Percentiles rank a stretch among this genome's conserved stretches.
phyloP scores from a whole-genome alignment of 768 basidiomycete genomes.

The Porphyrellus cyaneotinctus region DNA sequence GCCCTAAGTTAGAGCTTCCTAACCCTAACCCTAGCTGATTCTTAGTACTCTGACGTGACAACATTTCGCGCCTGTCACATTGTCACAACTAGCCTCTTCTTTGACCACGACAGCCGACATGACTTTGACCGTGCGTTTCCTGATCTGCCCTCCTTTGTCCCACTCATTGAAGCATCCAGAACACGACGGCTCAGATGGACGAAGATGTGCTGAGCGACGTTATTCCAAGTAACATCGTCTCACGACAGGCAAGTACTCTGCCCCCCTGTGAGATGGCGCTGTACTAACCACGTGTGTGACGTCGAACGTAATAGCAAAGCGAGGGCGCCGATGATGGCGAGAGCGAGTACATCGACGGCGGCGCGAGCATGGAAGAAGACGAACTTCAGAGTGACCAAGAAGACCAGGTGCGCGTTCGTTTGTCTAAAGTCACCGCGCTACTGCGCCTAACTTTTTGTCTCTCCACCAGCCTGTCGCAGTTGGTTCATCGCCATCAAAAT shows the following conservation, averaged over 20 bases:
- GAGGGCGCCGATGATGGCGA: conserved; percentile 67
- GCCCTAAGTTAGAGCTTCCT: too few relatives aligned
- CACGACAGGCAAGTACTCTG: conserved; percentile 61
- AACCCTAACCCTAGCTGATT: too few relatives aligned
- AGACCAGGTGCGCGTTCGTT: conserved; percentile 28
- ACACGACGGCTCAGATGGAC: conserved; percentile 33
- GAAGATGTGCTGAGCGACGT: conserved; percentile 90
- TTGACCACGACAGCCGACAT: conserved; percentile 22
- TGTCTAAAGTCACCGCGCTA: not conserved
- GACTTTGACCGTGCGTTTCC: conserved; percentile 22
- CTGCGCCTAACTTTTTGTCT: conserved; percentile 1
- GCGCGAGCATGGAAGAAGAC: conserved; percentile 54
- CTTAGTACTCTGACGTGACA: too few relatives aligned
- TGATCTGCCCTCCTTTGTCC: not conserved
- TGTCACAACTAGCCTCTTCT: conserved; percentile 17
- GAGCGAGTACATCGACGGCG: conserved; percentile 63
- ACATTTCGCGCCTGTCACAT: conserved; percentile 20
- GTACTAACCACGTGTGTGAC: conserved; percentile 6
- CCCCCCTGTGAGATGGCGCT: not conserved
- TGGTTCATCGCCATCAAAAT: conserved; percentile 29
- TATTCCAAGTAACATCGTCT: conserved; percentile 87
- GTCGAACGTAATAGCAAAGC: conserved; percentile 46
- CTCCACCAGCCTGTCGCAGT: conserved; percentile 19
- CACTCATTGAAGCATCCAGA: conserved; percentile 12
- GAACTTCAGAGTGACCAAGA: conserved; percentile 56